A percentile compares a stretch with the other conserved stretches of the same genome.
Conservation (phyloP, 495 filamentous ascomycete genomes). For the Thermochaetoides thermophila region DNA sequence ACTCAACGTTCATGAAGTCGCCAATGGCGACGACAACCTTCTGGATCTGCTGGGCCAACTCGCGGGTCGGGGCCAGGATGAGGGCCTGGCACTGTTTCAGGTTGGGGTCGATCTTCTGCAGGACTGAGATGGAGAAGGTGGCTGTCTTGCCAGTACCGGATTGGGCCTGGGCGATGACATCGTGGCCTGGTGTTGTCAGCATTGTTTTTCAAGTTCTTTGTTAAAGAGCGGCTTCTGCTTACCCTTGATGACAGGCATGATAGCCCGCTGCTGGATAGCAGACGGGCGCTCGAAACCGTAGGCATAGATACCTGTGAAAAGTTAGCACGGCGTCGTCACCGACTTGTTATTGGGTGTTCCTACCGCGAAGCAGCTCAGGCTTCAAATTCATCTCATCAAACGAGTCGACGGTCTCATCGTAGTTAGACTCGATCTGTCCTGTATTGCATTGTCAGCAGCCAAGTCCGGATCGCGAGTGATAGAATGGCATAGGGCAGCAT, state of each 20-base stretch:
- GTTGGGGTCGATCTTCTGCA: conserved; percentile 92
- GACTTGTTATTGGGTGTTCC: conserved; percentile 16
- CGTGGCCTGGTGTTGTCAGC: too few relatives aligned
- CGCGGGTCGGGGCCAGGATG: conserved; percentile 91
- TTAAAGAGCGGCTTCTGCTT: conserved; percentile 22
- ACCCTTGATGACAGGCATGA: conserved; percentile 99
- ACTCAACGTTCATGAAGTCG: conserved; percentile 98
- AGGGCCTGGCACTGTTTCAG: conserved; percentile 91
- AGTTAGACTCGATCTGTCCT: conserved; percentile 99
- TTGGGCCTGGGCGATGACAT: conserved; percentile 98
- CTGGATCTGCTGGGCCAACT: conserved; percentile 97
- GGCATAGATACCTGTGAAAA: conserved; percentile 73
- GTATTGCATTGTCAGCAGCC: conserved; percentile 16
- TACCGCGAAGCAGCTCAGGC: conserved; percentile 91
- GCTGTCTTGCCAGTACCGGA: conserved; percentile 99
- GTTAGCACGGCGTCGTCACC: conserved; percentile 1
- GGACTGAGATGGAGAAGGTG: conserved; percentile 95
- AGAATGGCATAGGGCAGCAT: neutral
- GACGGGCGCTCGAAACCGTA: conserved; percentile 99
- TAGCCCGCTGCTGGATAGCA: conserved; percentile 98
- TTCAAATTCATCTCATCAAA: conserved; percentile 98
- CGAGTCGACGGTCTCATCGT: conserved; percentile 98
- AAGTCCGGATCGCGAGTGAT: neutral
- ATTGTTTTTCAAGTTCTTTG: too few relatives aligned
- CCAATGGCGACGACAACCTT: conserved; percentile 96